Conservation (phyloP, 208 protist species). For the Leishmania aethiopica region DNA sequence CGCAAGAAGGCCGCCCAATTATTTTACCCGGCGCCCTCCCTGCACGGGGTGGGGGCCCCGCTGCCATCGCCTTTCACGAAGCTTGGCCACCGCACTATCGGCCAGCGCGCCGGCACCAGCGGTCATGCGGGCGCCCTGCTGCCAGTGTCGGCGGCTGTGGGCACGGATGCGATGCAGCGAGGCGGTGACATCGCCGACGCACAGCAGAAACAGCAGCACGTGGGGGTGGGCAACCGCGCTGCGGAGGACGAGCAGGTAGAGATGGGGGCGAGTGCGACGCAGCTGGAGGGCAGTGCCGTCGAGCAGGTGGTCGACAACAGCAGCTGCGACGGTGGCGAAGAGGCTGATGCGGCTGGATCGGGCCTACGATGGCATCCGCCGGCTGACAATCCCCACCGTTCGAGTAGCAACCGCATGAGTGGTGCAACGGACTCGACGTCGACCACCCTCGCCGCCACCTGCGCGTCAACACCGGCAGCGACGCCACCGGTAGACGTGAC, state of each 20-base stretch:
- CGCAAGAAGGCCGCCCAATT: constrained; percentile 20
- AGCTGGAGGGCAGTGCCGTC: background rate
- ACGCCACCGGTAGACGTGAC: background rate
- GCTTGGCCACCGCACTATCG: background rate
- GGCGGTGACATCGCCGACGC: background rate
- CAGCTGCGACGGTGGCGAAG: background rate
- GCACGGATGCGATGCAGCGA: background rate
- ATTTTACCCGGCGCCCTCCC: constrained; percentile 4
- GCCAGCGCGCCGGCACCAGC: background rate
- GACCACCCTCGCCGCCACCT: background rate
- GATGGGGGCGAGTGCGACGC: background rate
- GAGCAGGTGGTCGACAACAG: background rate
- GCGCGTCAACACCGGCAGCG: background rate
- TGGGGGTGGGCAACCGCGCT: background rate
- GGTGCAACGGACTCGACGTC: background rate
- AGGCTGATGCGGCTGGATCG: background rate
- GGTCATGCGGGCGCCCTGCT: background rate
- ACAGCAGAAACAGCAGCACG: background rate
- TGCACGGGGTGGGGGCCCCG: background rate
- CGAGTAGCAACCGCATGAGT: background rate
- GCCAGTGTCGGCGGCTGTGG: background rate
- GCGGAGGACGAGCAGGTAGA: background rate
- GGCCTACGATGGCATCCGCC: background rate
- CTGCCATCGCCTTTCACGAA: background rate
- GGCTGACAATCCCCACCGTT: background rate